These are phyloP conservation scores for Symbiodinium pilosum DNA, from an alignment of 73 alveolate species.

Conservation along the genomic window DNA sequence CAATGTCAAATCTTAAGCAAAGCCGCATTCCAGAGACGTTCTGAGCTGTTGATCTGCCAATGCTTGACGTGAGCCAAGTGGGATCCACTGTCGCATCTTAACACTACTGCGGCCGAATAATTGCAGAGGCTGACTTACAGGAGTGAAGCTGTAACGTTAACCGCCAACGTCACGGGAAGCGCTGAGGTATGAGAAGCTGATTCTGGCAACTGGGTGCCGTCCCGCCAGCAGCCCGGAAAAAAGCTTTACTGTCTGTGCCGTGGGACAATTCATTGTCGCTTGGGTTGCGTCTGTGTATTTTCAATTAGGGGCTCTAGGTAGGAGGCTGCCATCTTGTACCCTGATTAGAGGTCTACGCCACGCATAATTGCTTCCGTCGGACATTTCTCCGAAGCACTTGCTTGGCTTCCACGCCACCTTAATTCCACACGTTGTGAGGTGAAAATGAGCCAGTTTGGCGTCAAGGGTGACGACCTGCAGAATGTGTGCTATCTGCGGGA, in stretches of 20 bases:
- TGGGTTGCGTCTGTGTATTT: too few species aligned
- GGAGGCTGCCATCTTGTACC: too few species aligned
- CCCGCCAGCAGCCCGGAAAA: neutral
- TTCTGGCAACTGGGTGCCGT: constrained; percentile 37
- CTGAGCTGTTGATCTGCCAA: too few species aligned
- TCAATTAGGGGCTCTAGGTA: too few species aligned
- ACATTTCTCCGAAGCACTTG: neutral
- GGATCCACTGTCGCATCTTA: neutral
- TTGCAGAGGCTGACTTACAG: neutral
- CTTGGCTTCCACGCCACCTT: neutral
- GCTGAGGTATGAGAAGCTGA: constrained; percentile 32
- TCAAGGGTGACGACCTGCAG: constrained; percentile 43
- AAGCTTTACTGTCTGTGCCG: neutral
- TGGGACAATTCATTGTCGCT: too few species aligned
- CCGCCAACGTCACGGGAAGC: too few species aligned
- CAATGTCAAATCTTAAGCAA: too few species aligned
- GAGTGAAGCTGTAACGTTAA: too few species aligned
- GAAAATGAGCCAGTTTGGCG: constrained; percentile 22
- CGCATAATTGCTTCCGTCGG: too few species aligned
- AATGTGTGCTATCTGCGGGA: constrained; percentile 42
- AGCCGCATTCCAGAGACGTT: too few species aligned
- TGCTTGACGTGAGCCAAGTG: neutral
- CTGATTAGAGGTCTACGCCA: too few species aligned
- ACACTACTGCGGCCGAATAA: neutral
- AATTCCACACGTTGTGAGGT: neutral